phyloP scores from a whole-genome alignment of 1,139 yeast genomes.

The Debaryomyces sp. region DNA sequence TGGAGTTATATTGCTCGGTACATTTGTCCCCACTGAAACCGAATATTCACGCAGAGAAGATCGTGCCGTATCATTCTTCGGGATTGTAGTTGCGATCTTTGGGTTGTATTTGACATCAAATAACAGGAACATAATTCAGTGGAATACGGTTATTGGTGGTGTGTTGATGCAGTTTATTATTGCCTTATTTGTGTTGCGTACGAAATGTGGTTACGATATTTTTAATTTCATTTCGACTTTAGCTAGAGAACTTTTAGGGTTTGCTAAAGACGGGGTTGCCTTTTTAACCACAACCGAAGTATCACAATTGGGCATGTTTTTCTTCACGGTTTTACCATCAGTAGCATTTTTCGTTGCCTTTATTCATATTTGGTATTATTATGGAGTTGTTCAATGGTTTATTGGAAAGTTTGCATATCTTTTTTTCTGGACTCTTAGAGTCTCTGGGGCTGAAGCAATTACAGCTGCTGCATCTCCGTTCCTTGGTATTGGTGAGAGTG shows the following conservation, averaged over 20 bases:
- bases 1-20: constrained; percentile 54
- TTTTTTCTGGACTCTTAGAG: constrained; percentile 64
- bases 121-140: constrained; percentile 49
- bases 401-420: constrained; percentile 60
- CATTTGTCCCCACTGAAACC: constrained; percentile 58
- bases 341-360: constrained; percentile 67
- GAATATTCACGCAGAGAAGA: constrained; percentile 51
- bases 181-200: constrained; percentile 64
- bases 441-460: constrained; percentile 69
- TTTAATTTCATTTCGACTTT: constrained; percentile 63
- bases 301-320: constrained; percentile 49
- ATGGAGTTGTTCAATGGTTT: constrained; percentile 64
- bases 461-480: constrained; percentile 74
- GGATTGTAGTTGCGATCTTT: constrained; percentile 51
- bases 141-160: constrained; percentile 68
- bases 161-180: constrained; percentile 63
- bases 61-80: constrained; percentile 63
- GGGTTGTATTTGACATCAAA: constrained; percentile 51
- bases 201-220: constrained; percentile 62
- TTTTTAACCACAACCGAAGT: constrained; percentile 51
- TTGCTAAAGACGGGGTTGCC: constrained; percentile 64
- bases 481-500: constrained; percentile 71
- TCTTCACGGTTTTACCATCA: constrained; percentile 63
- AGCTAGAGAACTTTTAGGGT: constrained; percentile 63
- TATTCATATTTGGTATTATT: constrained; percentile 63